Conservation (phyloP, 2,329 filamentous ascomycete species). For the Colletotrichum nymphaeae region DNA sequence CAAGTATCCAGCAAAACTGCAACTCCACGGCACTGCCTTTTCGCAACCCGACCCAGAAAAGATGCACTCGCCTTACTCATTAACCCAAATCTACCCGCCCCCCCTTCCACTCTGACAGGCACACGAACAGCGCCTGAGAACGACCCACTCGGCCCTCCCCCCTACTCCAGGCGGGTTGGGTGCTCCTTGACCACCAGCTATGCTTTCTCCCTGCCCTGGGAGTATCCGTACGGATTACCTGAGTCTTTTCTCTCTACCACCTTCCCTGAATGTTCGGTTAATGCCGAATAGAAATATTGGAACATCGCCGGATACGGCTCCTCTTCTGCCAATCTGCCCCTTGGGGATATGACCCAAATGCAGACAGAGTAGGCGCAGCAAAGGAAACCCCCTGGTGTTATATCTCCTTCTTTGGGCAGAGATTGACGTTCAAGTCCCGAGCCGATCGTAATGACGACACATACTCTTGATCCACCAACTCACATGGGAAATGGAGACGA, state of each 20-base stretch:
- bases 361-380: not conserved
- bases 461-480: not conserved
- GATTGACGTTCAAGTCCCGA: conserved; percentile 20
- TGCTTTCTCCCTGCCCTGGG: not conserved
- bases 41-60: conserved; percentile 5
- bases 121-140: no score
- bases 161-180: not conserved
- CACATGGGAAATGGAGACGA: not conserved
- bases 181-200: not conserved
- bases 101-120: not conserved
- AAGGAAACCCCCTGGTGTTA: not conserved
- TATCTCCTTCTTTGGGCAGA: not conserved
- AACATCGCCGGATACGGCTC: not conserved
- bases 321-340: not conserved
- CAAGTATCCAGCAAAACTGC: conserved; percentile 6
- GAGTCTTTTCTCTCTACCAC: not conserved
- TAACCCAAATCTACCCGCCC: not conserved
- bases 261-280: conserved; percentile 15
- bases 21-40: conserved; percentile 3
- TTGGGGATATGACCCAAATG: not conserved
- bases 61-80: conserved; percentile 28
- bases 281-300: conserved; percentile 10
- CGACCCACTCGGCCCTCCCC: no score
- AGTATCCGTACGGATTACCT: not conserved
- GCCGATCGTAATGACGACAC: conserved; percentile 35